Conservation (phyloP, 148 eudicot species). For the Amaranthus cruentus region DNA sequence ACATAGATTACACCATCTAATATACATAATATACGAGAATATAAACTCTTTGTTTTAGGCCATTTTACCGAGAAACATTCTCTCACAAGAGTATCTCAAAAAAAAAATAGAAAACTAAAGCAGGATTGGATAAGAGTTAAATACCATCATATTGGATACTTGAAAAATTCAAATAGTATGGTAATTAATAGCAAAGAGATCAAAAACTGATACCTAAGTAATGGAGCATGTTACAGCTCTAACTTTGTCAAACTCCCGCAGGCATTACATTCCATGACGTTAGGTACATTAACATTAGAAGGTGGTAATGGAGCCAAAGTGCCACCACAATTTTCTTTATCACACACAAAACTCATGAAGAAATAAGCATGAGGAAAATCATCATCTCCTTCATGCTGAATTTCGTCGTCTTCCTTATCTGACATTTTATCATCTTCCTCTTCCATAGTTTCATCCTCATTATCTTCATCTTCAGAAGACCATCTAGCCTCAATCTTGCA, state of each 20-base stretch:
- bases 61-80: too few species aligned
- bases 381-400: conserved; percentile 32
- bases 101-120: neutral
- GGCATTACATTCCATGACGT: conserved; percentile 80
- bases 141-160: neutral
- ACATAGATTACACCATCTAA: too few species aligned
- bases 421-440: conserved; percentile 39
- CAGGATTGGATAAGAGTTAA: neutral
- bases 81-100: neutral
- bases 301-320: conserved; percentile 91
- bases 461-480: conserved; percentile 63
- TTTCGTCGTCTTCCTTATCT: conserved; percentile 25
- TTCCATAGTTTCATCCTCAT: conserved; percentile 32
- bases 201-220: neutral
- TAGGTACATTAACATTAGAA: conserved; percentile 22
- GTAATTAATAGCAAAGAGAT: neutral
- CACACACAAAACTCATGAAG: conserved; percentile 80
- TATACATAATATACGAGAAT: too few species aligned
- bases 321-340: conserved; percentile 66
- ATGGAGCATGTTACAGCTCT: conserved; percentile 17
- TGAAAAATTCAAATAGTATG: neutral
- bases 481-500: conserved; percentile 86
- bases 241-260: conserved; percentile 57
- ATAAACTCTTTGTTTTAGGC: too few species aligned
- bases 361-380: conserved; percentile 93